Evolutionary conservation across 2,329 filamentous ascomycete species (phyloP).

Genomic region (Aspergillus melleus): DNA sequence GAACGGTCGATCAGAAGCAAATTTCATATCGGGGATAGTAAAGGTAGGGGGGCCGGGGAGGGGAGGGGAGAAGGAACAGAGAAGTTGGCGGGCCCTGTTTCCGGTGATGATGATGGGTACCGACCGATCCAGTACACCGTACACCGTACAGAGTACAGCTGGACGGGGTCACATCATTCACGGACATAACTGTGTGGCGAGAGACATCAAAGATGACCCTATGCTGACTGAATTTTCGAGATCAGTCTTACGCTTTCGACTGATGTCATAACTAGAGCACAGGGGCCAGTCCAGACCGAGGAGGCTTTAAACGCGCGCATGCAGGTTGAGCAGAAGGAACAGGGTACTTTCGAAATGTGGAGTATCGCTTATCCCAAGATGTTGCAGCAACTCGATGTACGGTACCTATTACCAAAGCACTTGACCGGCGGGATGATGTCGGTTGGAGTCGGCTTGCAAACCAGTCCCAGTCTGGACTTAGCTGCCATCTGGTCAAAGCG

Average conservation of each 20-base stretch:
- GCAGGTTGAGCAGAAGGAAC: background rate
- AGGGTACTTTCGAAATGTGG: background rate
- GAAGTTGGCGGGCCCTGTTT: background rate
- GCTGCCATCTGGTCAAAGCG: slow-evolving; percentile 6
- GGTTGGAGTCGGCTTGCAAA: slow-evolving; percentile 7
- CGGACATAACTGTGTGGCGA: background rate
- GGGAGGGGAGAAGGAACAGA: background rate
- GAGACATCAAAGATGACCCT: background rate
- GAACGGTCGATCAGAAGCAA: background rate
- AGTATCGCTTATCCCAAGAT: too few relatives aligned
- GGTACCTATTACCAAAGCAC: background rate
- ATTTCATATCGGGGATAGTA: background rate
- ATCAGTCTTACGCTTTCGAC: background rate
- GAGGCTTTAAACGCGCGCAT: background rate
- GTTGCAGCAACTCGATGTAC: background rate
- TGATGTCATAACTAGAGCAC: background rate
- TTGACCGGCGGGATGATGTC: slow-evolving; percentile 2
- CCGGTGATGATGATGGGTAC: background rate
- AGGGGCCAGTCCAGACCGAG: background rate
- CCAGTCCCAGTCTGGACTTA: slow-evolving; percentile 4
- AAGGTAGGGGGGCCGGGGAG: too few relatives aligned
- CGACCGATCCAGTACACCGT: background rate
- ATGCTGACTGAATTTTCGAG: background rate
- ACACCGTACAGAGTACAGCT: background rate
- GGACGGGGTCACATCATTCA: background rate